These are phyloP conservation scores for Aspergillus sclerotiicarbonarius DNA, from an alignment of 495 filamentous ascomycete genomes.

Conservation along the genomic window DNA sequence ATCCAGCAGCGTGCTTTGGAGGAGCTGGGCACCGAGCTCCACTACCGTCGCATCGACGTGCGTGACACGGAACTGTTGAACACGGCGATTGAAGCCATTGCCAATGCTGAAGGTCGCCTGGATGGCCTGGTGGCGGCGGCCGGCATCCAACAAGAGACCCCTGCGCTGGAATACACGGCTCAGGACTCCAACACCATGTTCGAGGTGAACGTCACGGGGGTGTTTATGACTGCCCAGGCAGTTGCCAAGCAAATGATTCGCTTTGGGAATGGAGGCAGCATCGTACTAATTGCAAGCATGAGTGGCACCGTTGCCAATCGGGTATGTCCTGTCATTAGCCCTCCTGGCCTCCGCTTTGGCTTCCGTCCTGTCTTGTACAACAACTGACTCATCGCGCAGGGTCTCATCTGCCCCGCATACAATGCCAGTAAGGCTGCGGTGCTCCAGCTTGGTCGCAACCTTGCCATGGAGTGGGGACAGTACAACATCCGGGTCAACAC, in stretches of 20 bases:
- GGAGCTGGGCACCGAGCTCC: slow-evolving; percentile 66
- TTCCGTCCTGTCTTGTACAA: background rate
- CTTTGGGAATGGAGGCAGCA: slow-evolving; percentile 68
- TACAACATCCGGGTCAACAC: slow-evolving; percentile 93
- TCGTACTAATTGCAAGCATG: slow-evolving; percentile 74
- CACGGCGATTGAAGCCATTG: slow-evolving; percentile 65
- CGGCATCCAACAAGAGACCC: slow-evolving; percentile 67
- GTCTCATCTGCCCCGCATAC: slow-evolving; percentile 75
- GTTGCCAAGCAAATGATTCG: slow-evolving; percentile 74
- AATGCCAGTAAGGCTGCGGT: slow-evolving; percentile 90
- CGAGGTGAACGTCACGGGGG: slow-evolving; percentile 72
- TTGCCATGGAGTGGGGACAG: slow-evolving; percentile 84
- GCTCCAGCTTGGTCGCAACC: slow-evolving; percentile 76
- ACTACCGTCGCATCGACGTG: slow-evolving; percentile 83
- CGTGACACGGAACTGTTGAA: slow-evolving; percentile 71
- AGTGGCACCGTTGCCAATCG: slow-evolving; percentile 67
- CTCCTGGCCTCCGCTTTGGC: slow-evolving; percentile 10
- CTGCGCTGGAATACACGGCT: slow-evolving; percentile 66
- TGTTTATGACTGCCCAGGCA: slow-evolving; percentile 71
- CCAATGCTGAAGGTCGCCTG: slow-evolving; percentile 65
- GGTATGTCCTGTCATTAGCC: slow-evolving; percentile 32
- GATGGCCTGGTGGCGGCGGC: slow-evolving; percentile 78
- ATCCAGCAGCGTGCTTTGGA: slow-evolving; percentile 62
- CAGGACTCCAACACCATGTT: slow-evolving; percentile 70
- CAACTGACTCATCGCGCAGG: slow-evolving; percentile 37